A percentile compares a stretch with the other conserved stretches of the same genome.
These are phyloP conservation scores for Corymbia calophylla DNA, from an alignment of 441 rosid genomes.

Conservation along the genomic window DNA sequence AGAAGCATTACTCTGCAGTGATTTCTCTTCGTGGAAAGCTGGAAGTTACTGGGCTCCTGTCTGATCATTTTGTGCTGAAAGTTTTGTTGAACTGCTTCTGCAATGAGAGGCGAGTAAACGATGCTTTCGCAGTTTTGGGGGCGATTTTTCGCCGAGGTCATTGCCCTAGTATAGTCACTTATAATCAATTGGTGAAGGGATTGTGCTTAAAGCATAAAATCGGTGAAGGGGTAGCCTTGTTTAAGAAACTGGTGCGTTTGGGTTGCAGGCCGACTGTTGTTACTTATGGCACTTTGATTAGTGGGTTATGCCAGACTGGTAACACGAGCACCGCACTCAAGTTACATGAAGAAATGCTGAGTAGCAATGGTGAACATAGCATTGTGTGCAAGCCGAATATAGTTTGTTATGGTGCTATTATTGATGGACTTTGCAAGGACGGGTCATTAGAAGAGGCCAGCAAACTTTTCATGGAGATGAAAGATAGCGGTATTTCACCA, in stretches of 20 bases:
- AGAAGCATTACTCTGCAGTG: slow-evolving; percentile 8
- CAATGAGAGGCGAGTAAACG: slow-evolving; percentile 1
- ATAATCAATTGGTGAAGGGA: slow-evolving; percentile 20
- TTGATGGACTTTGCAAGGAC: slow-evolving; percentile 8
- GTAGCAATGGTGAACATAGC: not conserved
- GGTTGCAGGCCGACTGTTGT: slow-evolving; percentile 15
- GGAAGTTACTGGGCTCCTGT: slow-evolving; percentile 3
- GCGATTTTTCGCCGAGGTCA: slow-evolving; percentile 14
- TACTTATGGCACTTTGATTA: slow-evolving; percentile 15
- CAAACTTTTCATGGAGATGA: slow-evolving; percentile 15
- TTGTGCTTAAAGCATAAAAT: slow-evolving; percentile 9
- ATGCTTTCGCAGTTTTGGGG: slow-evolving; percentile 17
- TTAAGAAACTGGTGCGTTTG: slow-evolving; percentile 13
- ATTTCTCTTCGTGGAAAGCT: slow-evolving; percentile 4
- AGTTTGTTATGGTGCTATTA: not conserved
- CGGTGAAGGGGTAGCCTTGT: slow-evolving; percentile 7
- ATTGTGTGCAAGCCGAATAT: slow-evolving; percentile 6
- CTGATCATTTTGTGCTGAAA: slow-evolving; percentile 11
- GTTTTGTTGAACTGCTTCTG: slow-evolving; percentile 18
- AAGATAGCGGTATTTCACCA: not conserved
- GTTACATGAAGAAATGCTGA: slow-evolving; percentile 21
- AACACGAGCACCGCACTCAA: slow-evolving; percentile 8
- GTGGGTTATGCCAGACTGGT: slow-evolving; percentile 19
- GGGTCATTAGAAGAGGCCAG: slow-evolving; percentile 7
- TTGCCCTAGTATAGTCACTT: slow-evolving; percentile 17